Evolutionary conservation across 148 eudicot genomes (phyloP).

Genomic region (Silene latifolia): DNA sequence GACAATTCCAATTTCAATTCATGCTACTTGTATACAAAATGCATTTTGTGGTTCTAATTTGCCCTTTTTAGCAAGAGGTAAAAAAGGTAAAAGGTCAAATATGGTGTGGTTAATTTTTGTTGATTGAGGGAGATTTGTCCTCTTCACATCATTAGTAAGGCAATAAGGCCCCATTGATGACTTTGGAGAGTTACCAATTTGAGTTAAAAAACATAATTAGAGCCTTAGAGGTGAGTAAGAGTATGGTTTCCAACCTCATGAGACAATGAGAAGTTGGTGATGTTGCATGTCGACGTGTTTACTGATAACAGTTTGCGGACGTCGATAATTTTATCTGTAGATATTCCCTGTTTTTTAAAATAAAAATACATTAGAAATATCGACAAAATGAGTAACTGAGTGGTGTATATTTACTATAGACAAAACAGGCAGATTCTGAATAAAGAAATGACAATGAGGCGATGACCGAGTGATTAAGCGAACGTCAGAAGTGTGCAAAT

Average conservation of each 20-base stretch:
- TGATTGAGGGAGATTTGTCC: too few species aligned
- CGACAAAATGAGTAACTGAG: not conserved
- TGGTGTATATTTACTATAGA: not conserved
- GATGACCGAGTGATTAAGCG: too few species aligned
- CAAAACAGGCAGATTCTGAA: too few species aligned
- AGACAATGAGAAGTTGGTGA: constrained; percentile 76
- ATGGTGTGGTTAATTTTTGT: too few species aligned
- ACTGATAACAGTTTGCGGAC: constrained; percentile 76
- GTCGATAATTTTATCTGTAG: constrained; percentile 86
- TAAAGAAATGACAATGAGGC: too few species aligned
- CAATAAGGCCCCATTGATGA: too few species aligned
- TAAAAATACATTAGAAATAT: too few species aligned
- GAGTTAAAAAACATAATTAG: not conserved
- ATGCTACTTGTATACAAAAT: not conserved
- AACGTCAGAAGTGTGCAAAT: too few species aligned
- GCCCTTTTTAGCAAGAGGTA: not conserved
- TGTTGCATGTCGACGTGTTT: constrained; percentile 58
- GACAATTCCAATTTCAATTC: not conserved
- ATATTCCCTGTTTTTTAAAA: constrained; percentile 68
- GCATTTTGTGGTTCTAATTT: not conserved
- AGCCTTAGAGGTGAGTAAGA: not conserved
- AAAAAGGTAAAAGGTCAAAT: too few species aligned
- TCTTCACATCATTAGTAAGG: too few species aligned
- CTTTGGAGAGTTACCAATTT: not conserved
- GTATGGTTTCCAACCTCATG: constrained; percentile 59